A percentile compares a stretch with the other conserved stretches of the same genome.
phyloP scores from a whole-genome alignment of 2,329 filamentous ascomycete species.

The Pseudocercospora eumusae region DNA sequence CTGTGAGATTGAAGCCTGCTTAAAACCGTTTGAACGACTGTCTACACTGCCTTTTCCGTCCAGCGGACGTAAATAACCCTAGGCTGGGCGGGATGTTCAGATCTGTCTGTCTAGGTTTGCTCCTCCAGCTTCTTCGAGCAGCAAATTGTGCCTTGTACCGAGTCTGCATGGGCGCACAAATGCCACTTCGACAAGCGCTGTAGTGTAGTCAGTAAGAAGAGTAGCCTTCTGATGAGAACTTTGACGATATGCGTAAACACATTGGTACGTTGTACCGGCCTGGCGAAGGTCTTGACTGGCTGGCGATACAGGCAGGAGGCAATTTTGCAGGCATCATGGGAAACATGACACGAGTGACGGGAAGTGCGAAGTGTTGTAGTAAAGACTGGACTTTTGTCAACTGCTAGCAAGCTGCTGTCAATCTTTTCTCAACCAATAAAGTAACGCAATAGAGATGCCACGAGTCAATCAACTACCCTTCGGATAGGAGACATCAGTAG shows the following conservation, averaged over 20 bases:
- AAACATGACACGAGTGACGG: neutral
- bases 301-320: neutral
- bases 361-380: neutral
- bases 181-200: neutral
- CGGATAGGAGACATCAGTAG: constrained; percentile 52
- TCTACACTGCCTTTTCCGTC: neutral
- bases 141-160: neutral
- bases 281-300: neutral
- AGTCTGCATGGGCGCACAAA: neutral
- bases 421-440: neutral
- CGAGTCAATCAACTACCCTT: constrained; percentile 52
- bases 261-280: neutral
- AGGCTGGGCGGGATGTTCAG: too few species aligned
- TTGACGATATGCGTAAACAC: too few species aligned
- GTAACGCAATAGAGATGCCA: constrained; percentile 40
- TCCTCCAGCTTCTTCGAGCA: neutral
- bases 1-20: neutral
- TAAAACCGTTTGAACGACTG: neutral
- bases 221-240: neutral
- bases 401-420: neutral
- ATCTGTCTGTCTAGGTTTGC: neutral
- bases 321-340: neutral
- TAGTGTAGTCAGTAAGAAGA: neutral
- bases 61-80: neutral
- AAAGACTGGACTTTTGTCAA: neutral